Conservation (phyloP, 768 basidiomycete species). For the Lactarius deliciosus region DNA sequence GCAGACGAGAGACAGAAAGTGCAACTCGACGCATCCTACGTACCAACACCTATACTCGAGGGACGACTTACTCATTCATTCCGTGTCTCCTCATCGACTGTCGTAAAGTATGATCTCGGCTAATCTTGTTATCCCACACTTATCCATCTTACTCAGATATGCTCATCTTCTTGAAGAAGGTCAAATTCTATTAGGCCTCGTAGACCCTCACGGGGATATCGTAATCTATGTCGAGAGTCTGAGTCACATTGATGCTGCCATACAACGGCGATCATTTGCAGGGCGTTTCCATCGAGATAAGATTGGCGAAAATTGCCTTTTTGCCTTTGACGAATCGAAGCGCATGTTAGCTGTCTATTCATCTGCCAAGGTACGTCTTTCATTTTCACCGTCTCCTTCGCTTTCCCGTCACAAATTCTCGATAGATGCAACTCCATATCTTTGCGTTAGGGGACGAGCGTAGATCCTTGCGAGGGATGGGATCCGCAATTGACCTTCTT, state of each 20-base stretch:
- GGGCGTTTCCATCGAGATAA: conserved; percentile 44
- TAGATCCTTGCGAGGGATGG: conserved; percentile 42
- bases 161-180: conserved; percentile 23
- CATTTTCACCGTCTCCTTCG: neutral
- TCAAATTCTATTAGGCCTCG: conserved; percentile 17
- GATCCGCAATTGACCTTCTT: conserved; percentile 42
- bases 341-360: conserved; percentile 50
- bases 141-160: conserved; percentile 4
- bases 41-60: conserved; percentile 15
- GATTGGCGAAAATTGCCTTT: conserved; percentile 45
- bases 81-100: neutral
- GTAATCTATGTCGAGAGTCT: conserved; percentile 19
- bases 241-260: conserved; percentile 9
- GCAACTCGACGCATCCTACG: conserved; percentile 23
- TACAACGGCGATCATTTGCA: neutral
- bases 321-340: conserved; percentile 55
- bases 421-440: conserved; percentile 42
- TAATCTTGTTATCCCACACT: neutral
- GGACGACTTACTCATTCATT: neutral
- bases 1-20: conserved; percentile 19
- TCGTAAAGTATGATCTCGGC: conserved; percentile 12
- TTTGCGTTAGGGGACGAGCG: conserved; percentile 50
- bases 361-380: conserved; percentile 39
- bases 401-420: neutral
- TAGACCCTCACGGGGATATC: conserved; percentile 15